Percentiles rank a stretch among this genome's conserved stretches.
Conservation (phyloP, 1,284 basidiomycete species). For the Moniliella sp. region DNA sequence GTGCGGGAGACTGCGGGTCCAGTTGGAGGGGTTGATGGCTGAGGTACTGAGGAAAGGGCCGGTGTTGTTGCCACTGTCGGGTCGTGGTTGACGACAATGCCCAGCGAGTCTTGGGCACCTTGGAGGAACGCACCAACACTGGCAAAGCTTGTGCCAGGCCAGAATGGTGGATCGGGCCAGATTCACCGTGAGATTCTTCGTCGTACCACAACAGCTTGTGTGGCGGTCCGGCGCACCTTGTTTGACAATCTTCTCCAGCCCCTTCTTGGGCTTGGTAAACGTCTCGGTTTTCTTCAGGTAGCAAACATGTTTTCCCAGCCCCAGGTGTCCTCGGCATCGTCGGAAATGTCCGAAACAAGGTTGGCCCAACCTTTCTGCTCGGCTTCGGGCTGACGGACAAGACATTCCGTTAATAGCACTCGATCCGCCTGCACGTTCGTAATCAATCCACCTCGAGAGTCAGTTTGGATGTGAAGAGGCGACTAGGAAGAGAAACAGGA, state of each 20-base stretch:
- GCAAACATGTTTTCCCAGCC: constrained; percentile 10
- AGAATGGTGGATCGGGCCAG: constrained; percentile 14
- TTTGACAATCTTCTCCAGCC: constrained; percentile 6
- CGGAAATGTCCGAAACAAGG: constrained; percentile 12
- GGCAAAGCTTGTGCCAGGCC: constrained; percentile 12
- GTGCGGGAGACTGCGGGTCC: constrained; percentile 15
- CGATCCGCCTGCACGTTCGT: no score
- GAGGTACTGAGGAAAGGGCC: constrained; percentile 18
- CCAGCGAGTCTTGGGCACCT: constrained; percentile 8
- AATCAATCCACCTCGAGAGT: no score
- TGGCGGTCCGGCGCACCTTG: constrained; percentile 10
- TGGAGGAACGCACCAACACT: constrained; percentile 13
- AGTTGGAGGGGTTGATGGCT: constrained; percentile 13
- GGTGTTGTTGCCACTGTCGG: constrained; percentile 14
- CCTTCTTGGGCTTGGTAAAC: constrained; percentile 5
- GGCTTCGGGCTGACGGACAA: constrained; percentile 22
- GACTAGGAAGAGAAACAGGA: constrained; percentile 33
- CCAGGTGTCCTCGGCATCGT: constrained; percentile 7
- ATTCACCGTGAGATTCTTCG: constrained; percentile 7
- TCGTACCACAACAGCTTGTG: constrained; percentile 6
- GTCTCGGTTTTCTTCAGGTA: constrained; percentile 15
- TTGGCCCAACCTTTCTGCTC: constrained; percentile 15
- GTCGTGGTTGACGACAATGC: constrained; percentile 7
- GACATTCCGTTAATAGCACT: constrained; percentile 37
- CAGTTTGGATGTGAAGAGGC: constrained; percentile 1